Conservation (phyloP, 805 yeast genomes). For the Ogataea naganishii region DNA sequence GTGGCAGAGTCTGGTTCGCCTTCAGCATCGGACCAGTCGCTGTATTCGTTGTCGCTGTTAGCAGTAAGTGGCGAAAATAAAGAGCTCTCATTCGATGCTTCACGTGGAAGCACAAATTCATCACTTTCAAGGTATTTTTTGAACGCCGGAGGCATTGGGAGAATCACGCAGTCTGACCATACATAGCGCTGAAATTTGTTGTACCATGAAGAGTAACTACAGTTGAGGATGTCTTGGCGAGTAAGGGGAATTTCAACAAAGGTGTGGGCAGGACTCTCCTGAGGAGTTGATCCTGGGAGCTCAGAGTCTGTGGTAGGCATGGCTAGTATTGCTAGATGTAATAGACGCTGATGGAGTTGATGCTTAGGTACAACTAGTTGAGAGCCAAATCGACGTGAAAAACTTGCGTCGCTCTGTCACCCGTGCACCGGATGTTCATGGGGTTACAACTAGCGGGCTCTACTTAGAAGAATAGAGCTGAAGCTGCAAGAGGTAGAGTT, state of each 20-base stretch:
- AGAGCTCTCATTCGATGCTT: slow-evolving; percentile 23
- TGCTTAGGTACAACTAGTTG: too few species aligned
- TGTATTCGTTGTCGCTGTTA: slow-evolving; percentile 56
- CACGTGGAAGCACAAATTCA: slow-evolving; percentile 56
- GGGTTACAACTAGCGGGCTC: too few species aligned
- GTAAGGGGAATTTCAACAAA: slow-evolving; percentile 20
- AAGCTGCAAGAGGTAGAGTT: too few species aligned
- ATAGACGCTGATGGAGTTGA: too few species aligned
- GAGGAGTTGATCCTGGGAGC: slow-evolving; percentile 1
- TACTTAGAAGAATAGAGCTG: too few species aligned
- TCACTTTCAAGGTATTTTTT: slow-evolving; percentile 55
- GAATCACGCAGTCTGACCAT: slow-evolving; percentile 38
- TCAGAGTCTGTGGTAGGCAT: too few species aligned
- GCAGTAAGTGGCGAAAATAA: slow-evolving; percentile 24
- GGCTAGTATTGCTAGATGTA: too few species aligned
- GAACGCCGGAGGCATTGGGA: slow-evolving; percentile 55
- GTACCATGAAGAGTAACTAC: slow-evolving; percentile 57
- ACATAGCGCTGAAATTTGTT: slow-evolving; percentile 34
- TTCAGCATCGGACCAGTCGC: slow-evolving; percentile 60
- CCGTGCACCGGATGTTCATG: too few species aligned
- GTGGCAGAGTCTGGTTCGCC: slow-evolving; percentile 11
- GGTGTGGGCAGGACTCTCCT: slow-evolving; percentile 6
- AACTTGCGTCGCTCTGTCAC: too few species aligned
- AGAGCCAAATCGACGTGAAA: too few species aligned
- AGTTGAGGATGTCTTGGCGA: slow-evolving; percentile 36